Conservation (phyloP, 805 yeast species). For the Nakazawaea pomicola region DNA sequence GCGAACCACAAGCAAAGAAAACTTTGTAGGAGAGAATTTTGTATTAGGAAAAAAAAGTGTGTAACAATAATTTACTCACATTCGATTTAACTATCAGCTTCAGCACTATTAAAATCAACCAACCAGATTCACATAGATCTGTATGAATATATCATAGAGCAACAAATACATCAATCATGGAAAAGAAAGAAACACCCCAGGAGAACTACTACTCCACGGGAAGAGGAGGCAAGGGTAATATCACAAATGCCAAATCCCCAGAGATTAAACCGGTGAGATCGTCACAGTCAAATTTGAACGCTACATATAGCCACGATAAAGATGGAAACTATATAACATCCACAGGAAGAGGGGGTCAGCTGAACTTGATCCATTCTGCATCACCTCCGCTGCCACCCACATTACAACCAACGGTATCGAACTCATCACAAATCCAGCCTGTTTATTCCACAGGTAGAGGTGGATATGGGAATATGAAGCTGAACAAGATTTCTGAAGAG, state of each 20-base stretch:
- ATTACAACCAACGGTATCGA: slow-evolving; percentile 32
- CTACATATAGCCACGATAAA: slow-evolving; percentile 24
- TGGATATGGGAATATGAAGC: slow-evolving; percentile 50
- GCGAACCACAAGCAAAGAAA: too few species aligned
- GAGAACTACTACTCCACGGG: slow-evolving; percentile 21
- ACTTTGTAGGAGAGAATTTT: too few species aligned
- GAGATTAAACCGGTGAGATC: slow-evolving; percentile 14
- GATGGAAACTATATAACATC: slow-evolving; percentile 34
- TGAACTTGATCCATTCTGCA: slow-evolving; percentile 38
- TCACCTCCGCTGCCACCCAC: slow-evolving; percentile 38
- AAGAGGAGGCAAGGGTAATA: slow-evolving; percentile 32
- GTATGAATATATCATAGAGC: neutral
- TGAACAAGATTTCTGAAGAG: slow-evolving; percentile 34
- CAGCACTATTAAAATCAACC: too few species aligned
- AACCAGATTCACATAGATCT: too few species aligned
- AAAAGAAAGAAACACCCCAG: neutral
- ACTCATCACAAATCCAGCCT: slow-evolving; percentile 33
- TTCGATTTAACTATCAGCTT: too few species aligned
- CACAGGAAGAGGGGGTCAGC: slow-evolving; percentile 58
- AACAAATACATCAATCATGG: neutral
- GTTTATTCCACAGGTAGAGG: slow-evolving; percentile 53
- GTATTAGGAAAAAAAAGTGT: too few species aligned
- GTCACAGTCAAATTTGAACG: slow-evolving; percentile 14
- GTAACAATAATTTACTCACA: too few species aligned
- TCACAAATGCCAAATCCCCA: slow-evolving; percentile 17